A percentile compares a stretch with the other conserved stretches of the same genome.
Conservation (phyloP, 768 basidiomycete genomes). For the Wakefieldia striispora region DNA sequence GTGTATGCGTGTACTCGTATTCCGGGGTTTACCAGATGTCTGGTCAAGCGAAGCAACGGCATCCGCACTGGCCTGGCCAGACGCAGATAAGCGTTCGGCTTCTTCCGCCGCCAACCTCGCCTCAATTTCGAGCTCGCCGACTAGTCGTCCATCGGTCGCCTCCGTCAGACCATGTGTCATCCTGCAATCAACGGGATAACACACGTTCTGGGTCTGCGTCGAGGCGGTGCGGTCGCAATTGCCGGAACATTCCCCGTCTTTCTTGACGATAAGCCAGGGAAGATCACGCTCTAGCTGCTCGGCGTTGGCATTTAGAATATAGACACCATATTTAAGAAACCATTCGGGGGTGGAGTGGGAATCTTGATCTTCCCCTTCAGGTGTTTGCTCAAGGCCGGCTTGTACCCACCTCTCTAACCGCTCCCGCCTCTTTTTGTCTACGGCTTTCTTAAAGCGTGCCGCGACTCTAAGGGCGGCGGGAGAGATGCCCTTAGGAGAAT, state of each 20-base stretch:
- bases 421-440: conserved; percentile 56
- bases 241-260: conserved; percentile 25
- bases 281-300: conserved; percentile 26
- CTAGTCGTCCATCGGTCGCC: conserved; percentile 28
- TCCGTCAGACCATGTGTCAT: conserved; percentile 28
- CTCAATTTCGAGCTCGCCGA: conserved; percentile 25
- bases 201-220: background rate
- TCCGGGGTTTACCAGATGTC: background rate
- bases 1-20: conserved; percentile 19
- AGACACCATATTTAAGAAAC: conserved; percentile 32
- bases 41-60: background rate
- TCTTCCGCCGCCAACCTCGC: conserved; percentile 10
- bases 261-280: conserved; percentile 28
- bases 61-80: background rate
- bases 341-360: conserved; percentile 24
- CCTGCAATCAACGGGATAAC: background rate
- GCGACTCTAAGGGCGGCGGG: conserved; percentile 59
- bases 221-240: conserved; percentile 13
- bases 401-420: conserved; percentile 31
- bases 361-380: conserved; percentile 14
- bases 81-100: background rate
- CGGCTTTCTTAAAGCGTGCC: conserved; percentile 60
- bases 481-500: conserved; percentile 67
- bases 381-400: conserved; percentile 11
- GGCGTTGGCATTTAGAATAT: conserved; percentile 30